Percentiles rank a stretch among this genome's conserved stretches.
phyloP scores from a whole-genome alignment of 78 protist species.

The Dictyostelium purpureum region DNA sequence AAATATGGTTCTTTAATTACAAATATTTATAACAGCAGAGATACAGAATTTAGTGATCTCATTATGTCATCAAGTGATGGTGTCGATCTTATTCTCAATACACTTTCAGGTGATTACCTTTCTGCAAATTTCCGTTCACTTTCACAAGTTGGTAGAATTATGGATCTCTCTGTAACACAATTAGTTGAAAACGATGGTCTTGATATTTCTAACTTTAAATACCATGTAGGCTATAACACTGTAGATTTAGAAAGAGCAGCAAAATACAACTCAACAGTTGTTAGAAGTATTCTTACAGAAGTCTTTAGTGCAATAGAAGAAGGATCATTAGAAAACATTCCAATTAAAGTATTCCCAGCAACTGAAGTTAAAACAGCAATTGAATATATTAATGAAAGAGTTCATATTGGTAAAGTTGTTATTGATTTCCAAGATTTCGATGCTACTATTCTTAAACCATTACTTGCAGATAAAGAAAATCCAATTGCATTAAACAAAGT shows the following conservation, averaged over 20 bases:
- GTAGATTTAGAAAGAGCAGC: conserved; percentile 60
- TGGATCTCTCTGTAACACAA: conserved; percentile 71
- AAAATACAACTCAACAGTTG: conserved; percentile 21
- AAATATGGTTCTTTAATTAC: conserved; percentile 64
- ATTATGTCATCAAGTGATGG: conserved; percentile 52
- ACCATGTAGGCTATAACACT: conserved; percentile 38
- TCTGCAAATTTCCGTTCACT: conserved; percentile 41
- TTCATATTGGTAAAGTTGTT: conserved; percentile 69
- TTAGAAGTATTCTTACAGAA: conserved; percentile 3
- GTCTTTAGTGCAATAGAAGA: conserved; percentile 20
- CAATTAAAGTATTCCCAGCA: conserved; percentile 43
- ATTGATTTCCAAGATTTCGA: conserved; percentile 33
- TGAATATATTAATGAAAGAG: conserved; percentile 44
- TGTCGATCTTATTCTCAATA: conserved; percentile 83
- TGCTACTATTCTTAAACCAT: conserved; percentile 5
- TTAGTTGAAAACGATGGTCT: conserved; percentile 49
- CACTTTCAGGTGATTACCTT: conserved; percentile 60
- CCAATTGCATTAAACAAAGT: neutral
- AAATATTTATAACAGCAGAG: conserved; percentile 8
- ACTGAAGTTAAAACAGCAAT: conserved; percentile 43
- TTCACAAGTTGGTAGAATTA: conserved; percentile 69
- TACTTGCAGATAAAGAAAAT: neutral
- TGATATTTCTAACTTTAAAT: conserved; percentile 35
- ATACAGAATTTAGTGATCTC: neutral
- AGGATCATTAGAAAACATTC: conserved; percentile 11